phyloP scores from a whole-genome alignment of 2,329 filamentous ascomycete species.

The Pyricularia pennisetigena region DNA sequence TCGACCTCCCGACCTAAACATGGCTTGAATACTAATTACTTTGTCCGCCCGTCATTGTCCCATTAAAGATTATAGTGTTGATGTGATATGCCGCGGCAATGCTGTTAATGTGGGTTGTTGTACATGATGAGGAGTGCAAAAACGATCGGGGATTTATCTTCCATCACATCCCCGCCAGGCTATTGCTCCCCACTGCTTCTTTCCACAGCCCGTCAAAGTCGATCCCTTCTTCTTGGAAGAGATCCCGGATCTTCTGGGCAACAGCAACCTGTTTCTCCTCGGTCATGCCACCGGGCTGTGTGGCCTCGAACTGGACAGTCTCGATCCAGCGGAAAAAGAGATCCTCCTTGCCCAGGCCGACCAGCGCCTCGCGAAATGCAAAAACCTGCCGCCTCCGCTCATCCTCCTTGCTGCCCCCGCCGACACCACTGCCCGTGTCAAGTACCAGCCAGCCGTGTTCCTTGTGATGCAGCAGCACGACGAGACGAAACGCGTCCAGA shows the following conservation, averaged over 20 bases:
- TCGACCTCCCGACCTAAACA: background rate
- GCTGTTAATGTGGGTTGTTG: background rate
- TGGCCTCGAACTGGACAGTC: constrained; percentile 79
- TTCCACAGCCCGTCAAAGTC: constrained; percentile 76
- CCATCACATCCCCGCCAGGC: constrained; percentile 17
- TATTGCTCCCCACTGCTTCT: constrained; percentile 41
- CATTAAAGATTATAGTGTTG: background rate
- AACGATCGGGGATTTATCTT: background rate
- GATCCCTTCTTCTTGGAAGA: constrained; percentile 68
- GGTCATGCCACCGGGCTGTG: constrained; percentile 68
- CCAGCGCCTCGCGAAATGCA: constrained; percentile 67
- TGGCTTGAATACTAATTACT: background rate
- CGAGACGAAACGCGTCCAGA: constrained; percentile 59
- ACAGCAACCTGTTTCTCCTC: constrained; percentile 61
- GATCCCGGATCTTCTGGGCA: constrained; percentile 61
- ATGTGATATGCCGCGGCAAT: background rate
- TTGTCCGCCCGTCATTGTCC: background rate
- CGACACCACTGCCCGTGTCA: constrained; percentile 32
- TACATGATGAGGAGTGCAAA: background rate
- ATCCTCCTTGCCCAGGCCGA: constrained; percentile 71
- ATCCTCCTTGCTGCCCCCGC: constrained; percentile 36
- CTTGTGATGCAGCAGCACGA: constrained; percentile 59
- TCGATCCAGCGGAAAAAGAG: constrained; percentile 92
- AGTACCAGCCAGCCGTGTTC: constrained; percentile 65
- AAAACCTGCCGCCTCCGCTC: constrained; percentile 65